A percentile compares a stretch with the other conserved stretches of the same genome.
Evolutionary conservation across 2,329 filamentous ascomycete genomes (phyloP).

Genomic region (Pseudogymnoascus sp.): DNA sequence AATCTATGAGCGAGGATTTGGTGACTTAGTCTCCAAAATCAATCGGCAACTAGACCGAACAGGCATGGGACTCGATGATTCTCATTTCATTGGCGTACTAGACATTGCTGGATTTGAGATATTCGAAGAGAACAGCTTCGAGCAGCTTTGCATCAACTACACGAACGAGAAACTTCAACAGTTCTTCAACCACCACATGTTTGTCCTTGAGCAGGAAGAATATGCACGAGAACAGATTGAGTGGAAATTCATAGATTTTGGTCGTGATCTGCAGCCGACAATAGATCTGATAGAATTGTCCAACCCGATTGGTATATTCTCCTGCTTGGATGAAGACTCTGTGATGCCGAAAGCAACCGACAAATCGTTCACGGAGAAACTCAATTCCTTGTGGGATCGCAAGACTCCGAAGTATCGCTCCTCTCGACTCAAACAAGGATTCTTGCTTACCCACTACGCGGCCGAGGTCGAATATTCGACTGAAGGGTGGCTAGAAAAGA

Average conservation of each 20-base stretch:
- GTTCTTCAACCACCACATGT: constrained; percentile 99
- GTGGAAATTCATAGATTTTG: constrained; percentile 99
- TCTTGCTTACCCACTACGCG: constrained; percentile 93
- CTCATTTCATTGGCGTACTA: constrained; percentile 91
- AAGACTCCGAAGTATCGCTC: constrained; percentile 90
- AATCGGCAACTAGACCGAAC: constrained; percentile 86
- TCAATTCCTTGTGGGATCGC: constrained; percentile 94
- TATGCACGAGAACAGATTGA: constrained; percentile 97
- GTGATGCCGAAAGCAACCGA: constrained; percentile 99
- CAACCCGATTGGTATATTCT: constrained; percentile 98
- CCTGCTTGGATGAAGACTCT: constrained; percentile 92
- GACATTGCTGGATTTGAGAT: constrained; percentile 99
- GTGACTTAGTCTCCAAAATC: constrained; percentile 83
- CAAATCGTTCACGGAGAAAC: constrained; percentile 91
- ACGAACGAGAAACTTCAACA: constrained; percentile 99
- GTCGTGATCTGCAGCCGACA: constrained; percentile 90
- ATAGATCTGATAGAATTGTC: constrained; percentile 94
- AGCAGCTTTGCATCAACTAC: constrained; percentile 99
- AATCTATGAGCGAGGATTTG: constrained; percentile 94
- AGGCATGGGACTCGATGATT: constrained; percentile 75
- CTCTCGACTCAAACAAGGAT: constrained; percentile 81
- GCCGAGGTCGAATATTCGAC: constrained; percentile 97
- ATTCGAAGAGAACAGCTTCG: constrained; percentile 96
- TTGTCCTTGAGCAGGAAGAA: constrained; percentile 95
- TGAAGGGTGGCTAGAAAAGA: constrained; percentile 93